Base-by-base conservation (phyloP, 805 yeast species). In the Lachancea waltii region DNA sequence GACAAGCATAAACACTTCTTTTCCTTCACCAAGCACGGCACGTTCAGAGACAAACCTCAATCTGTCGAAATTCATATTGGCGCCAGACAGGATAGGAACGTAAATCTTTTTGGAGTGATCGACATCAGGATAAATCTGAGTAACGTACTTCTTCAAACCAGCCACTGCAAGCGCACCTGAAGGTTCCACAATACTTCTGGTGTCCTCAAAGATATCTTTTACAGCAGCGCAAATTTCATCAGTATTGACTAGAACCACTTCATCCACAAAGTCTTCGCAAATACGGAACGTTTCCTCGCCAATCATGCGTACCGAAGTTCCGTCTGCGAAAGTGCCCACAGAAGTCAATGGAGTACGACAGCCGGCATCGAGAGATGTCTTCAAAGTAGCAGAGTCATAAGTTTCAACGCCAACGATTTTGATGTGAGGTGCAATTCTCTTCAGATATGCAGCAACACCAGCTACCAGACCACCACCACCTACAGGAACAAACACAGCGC, bases 261-360 rank as follows among this genome's bases (percentile, higher is more conserved):
- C 97, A 60, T 92, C 98, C n/a, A 94, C 85, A 42, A 74, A 73
- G 33, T 82, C 77, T 49, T 72, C 66, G 49, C 87, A 77, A 8
- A 90, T 72, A 53, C 92, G 72, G 70, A 85, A 92, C 9, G 95
- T 84, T 63, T 94, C 98, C 43, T 79, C 84, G 44, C 99, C 99
- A 16, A 86, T 70, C 18, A 80, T 60, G 55, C 79, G 84, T 30
- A 92, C 99, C 7, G 98, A 97, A 8, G 99, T 86, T 58, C 99
- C 99, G 61, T 92, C 99, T 16, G 98, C 98, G 64, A 92, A 92
- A 7, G 84, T 68, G n/a, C 99, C 99, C 3, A 89, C 97, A n/a
- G 71, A 66, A 17, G 69, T 61, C 36, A 94, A 69, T 3, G 68
- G 56, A 9, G 73, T 77, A 47, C 81, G 72, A 40, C 77, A 63